A percentile compares a stretch with the other conserved stretches of the same genome.
phyloP scores from a whole-genome alignment of 2,329 filamentous ascomycete species.

The Thielaviopsis populi region DNA sequence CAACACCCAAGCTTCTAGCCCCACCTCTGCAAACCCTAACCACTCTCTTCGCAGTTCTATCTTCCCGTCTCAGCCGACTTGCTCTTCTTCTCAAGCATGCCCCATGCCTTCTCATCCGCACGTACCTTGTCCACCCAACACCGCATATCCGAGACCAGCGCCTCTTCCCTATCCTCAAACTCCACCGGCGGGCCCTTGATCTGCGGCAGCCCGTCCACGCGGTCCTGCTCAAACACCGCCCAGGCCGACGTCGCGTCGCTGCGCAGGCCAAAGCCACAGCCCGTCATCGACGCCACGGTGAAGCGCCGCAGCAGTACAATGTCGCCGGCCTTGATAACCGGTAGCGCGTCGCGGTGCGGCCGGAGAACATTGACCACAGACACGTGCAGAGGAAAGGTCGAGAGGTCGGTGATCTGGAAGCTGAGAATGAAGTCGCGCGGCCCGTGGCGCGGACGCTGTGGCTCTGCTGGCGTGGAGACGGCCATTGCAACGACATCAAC shows the following conservation, averaged over 20 bases:
- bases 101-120: conserved; percentile 11
- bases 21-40: not conserved
- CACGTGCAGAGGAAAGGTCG: conserved; percentile 34
- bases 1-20: not conserved
- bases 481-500: conserved; percentile 42
- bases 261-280: conserved; percentile 40
- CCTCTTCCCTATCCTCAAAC: conserved; percentile 33
- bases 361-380: conserved; percentile 43
- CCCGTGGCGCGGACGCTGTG: conserved; percentile 40
- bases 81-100: conserved; percentile 14
- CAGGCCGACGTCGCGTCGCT: conserved; percentile 43
- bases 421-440: conserved; percentile 45
- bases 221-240: conserved; percentile 41
- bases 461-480: conserved; percentile 34
- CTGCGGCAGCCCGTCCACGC: conserved; percentile 31
- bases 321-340: conserved; percentile 40
- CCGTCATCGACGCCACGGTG: conserved; percentile 37
- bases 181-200: conserved; percentile 47
- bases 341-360: conserved; percentile 41
- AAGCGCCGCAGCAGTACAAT: conserved; percentile 44
- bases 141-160: not conserved
- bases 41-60: not conserved
- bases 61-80: not conserved
- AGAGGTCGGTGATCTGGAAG: conserved; percentile 42
- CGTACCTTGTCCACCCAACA: conserved; percentile 4